Evolutionary conservation across 768 basidiomycete genomes (phyloP).

Genomic region (Ephemerocybe angulata): DNA sequence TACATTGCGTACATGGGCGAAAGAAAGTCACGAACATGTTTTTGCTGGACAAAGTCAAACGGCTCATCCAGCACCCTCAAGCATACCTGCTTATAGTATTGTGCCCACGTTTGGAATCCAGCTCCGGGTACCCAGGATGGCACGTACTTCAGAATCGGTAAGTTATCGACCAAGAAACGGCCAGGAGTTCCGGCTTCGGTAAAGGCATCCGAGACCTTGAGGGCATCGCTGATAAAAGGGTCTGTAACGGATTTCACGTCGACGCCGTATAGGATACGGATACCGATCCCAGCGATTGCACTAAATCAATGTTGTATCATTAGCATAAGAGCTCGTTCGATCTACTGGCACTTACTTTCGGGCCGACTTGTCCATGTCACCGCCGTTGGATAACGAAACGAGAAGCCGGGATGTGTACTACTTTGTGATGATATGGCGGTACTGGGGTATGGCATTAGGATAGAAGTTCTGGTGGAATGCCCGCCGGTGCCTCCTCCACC

Average conservation of each 20-base stretch:
- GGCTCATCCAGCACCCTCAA: background rate
- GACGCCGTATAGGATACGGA: conserved; percentile 23
- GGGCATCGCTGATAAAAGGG: conserved; percentile 28
- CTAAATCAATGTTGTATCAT: conserved; percentile 1
- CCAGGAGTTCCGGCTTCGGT: conserved; percentile 19
- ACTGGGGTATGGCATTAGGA: conserved; percentile 9
- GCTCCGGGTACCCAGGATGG: conserved; percentile 38
- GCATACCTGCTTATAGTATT: background rate
- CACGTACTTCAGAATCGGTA: conserved; percentile 23
- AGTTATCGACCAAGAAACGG: conserved; percentile 10
- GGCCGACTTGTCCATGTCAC: background rate
- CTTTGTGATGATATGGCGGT: conserved; percentile 16
- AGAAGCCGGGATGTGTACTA: background rate
- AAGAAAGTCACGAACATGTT: background rate
- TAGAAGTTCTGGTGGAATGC: conserved; percentile 25
- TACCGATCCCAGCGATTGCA: conserved; percentile 10
- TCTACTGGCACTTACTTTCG: background rate
- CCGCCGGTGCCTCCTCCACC: conserved; percentile 21
- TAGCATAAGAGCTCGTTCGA: background rate
- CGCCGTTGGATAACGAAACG: background rate
- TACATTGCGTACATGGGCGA: background rate
- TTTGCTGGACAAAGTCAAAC: background rate
- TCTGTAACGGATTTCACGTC: conserved; percentile 26
- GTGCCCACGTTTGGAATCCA: conserved; percentile 14
- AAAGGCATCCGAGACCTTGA: conserved; percentile 23